Evolutionary conservation across 768 basidiomycete species (phyloP).

Genomic region (Mycena galericulata): DNA sequence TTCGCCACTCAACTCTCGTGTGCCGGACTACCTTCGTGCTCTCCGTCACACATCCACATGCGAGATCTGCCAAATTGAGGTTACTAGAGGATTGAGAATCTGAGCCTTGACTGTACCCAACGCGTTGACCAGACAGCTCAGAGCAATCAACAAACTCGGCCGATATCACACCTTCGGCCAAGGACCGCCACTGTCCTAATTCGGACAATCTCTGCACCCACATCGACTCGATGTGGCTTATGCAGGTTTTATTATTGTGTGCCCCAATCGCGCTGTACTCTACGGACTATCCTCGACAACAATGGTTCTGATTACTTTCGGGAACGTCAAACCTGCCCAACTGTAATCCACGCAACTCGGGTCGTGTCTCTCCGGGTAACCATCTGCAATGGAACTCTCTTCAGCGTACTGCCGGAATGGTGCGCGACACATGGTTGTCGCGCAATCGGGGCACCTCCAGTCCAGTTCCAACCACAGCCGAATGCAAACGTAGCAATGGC

Average conservation of each 20-base stretch:
- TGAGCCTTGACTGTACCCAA: no score
- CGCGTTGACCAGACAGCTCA: no score
- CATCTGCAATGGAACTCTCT: neutral
- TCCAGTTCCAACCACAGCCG: neutral
- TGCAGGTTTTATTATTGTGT: no score
- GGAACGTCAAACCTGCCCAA: neutral
- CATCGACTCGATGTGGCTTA: no score
- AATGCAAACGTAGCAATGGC: neutral
- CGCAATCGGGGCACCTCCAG: neutral
- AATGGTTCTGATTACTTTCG: neutral
- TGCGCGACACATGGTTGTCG: neutral
- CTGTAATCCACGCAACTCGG: neutral
- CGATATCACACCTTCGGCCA: no score
- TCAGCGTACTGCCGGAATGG: neutral
- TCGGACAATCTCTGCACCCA: no score
- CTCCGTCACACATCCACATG: no score
- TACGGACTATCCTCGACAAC: neutral
- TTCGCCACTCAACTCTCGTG: neutral
- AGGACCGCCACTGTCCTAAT: no score
- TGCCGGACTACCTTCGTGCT: neutral
- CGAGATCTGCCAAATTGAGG: no score
- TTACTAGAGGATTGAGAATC: no score
- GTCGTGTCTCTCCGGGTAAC: neutral
- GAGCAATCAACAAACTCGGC: no score
- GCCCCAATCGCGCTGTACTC: neutral